Percentiles rank a stretch among this genome's conserved stretches.
Evolutionary conservation across 257 asterid species (phyloP).

Genomic region (Penstemon davidsonii): DNA sequence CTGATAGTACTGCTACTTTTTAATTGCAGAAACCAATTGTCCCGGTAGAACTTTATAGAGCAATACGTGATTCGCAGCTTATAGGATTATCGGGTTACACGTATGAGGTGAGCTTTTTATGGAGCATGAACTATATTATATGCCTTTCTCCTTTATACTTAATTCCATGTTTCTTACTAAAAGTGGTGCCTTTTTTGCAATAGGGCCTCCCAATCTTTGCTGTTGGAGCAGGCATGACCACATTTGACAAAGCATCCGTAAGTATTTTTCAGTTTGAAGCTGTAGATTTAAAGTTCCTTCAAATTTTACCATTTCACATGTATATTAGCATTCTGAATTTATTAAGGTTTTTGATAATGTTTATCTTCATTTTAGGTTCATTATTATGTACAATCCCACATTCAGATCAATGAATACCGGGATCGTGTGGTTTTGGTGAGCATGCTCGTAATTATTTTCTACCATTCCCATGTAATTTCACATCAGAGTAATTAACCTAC

Average conservation of each 20-base stretch:
- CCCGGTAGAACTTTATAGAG: constrained; percentile 60
- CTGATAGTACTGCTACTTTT: constrained; percentile 14
- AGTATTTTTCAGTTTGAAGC: constrained; percentile 27
- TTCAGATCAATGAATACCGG: constrained; percentile 78
- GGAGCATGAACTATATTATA: constrained; percentile 25
- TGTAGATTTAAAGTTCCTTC: background rate
- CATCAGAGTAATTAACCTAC: constrained; percentile 16
- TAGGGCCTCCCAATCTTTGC: constrained; percentile 71
- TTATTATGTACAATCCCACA: constrained; percentile 78
- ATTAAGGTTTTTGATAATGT: constrained; percentile 15
- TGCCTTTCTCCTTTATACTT: constrained; percentile 9
- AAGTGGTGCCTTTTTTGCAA: constrained; percentile 7
- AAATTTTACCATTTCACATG: background rate
- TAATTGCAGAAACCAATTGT: constrained; percentile 59
- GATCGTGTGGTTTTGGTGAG: constrained; percentile 78
- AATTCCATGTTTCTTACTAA: constrained; percentile 10
- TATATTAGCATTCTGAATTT: background rate
- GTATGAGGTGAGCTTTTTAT: constrained; percentile 46
- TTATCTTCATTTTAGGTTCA: constrained; percentile 49
- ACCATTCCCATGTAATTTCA: background rate
- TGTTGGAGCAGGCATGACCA: constrained; percentile 64
- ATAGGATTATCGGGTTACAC: constrained; percentile 72
- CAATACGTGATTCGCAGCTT: constrained; percentile 68
- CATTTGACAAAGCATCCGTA: constrained; percentile 70
- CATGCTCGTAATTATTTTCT: constrained; percentile 18